Evolutionary conservation across 371 early-diverging fungal genomes (phyloP), one percentile per base, ranked within the genome.

Genomic region (Actinomortierella wolfii): DNA sequence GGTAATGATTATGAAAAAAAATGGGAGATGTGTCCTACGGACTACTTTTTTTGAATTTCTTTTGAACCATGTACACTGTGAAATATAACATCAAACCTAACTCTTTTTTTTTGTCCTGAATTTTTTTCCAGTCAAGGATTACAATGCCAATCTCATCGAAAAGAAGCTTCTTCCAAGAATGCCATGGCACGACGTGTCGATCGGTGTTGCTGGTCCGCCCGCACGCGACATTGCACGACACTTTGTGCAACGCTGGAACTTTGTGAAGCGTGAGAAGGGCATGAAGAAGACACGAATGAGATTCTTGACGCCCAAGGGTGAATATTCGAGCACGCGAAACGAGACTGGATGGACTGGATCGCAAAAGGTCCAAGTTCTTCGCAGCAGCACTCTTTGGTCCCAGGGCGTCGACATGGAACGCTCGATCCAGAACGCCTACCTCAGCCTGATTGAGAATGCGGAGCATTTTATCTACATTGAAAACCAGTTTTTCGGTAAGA

Each of bases 151-250:
- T 41, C 43, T 76, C 43, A 78, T 78, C n/a, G 65, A 64, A 40
- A 62, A 58, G 21, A 65, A 60, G 41, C 46, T 60, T 26, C 26
- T 76, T 21, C 85, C 94, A 9, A 84, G 97, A 51, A 93, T 97
- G 96, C 95, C 96, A 21, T 97, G 97, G 97, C 97, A 97, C 76
- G 97, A 97, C 61, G 85, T 96, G n/a, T 87, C 90, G 46, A 74
- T 78, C 25, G 65, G 54, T 53, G 59, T 77, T 28, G 62, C 59
- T 40, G 74, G 76, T 51, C 86, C 83, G 50, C 84, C 92, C 29
- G 94, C 94, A 13, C 81, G 89, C 24, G 97, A 97, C 64, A 81
- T 94, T 15, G 88, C 93, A 1, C 83, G 92, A 20, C 95, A 95
- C 67, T 97, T 97, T 70, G 89, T 95, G 48, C 88, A 95, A 77